Conservation (phyloP, 148 eudicot genomes). For the Rhododendron griersonianum region DNA sequence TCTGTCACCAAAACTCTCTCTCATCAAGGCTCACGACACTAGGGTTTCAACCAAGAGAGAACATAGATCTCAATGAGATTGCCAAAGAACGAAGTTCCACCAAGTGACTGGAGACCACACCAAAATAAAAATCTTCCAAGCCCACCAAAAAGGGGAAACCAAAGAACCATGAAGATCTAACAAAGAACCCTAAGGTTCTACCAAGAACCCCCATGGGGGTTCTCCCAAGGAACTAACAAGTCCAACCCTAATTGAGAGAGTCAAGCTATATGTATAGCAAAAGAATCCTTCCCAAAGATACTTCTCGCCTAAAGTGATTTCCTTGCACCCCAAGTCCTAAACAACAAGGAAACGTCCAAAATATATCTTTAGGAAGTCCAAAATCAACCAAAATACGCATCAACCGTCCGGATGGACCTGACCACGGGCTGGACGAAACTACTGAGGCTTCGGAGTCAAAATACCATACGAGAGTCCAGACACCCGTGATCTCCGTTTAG, state of each 20-base stretch:
- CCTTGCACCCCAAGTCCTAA: too few species aligned
- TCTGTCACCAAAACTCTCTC: background rate
- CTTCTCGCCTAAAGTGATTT: too few species aligned
- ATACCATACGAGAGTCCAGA: background rate
- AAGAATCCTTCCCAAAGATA: too few species aligned
- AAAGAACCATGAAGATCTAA: background rate
- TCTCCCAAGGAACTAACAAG: too few species aligned
- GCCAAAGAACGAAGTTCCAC: too few species aligned
- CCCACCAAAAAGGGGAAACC: background rate
- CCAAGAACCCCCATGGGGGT: background rate
- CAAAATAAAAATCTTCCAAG: background rate
- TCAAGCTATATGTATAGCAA: too few species aligned
- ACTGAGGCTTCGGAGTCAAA: background rate
- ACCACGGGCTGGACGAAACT: too few species aligned
- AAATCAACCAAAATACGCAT: too few species aligned
- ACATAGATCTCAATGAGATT: too few species aligned
- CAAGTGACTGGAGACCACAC: background rate
- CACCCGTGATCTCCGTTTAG: background rate
- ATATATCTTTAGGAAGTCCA: too few species aligned
- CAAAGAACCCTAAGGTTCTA: background rate
- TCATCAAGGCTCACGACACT: background rate
- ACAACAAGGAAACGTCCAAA: too few species aligned
- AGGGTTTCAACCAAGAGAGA: background rate
- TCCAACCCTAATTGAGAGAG: too few species aligned
- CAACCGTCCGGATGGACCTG: background rate